Base-by-base conservation (phyloP, 2,329 filamentous ascomycete genomes). In the Fusarium beomiforme region DNA sequence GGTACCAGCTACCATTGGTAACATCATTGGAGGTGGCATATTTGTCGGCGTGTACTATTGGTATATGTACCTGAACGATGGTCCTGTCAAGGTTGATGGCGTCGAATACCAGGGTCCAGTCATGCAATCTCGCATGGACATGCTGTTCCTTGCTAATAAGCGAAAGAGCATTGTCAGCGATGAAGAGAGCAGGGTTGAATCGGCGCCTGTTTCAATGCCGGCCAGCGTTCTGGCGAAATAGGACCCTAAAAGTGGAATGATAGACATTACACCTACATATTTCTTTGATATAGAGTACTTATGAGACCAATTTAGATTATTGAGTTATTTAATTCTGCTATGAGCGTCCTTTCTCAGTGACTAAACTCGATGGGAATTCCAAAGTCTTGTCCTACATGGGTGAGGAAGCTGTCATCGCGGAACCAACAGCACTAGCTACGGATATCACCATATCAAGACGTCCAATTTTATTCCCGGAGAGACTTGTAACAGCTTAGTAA, bases 1-100 rank as follows among this genome's bases (percentile, higher is more conserved):
- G 67, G 85, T 89, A 36, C 88, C 87, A 1, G 81, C 85, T 0
- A 67, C 84, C 5, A 69, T 89, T 4, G 87, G 87, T 0, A 89
- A 89, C 66, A 83, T 87, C 19, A 72, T 89, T 5, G 87, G 87
- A 1, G 87, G 87, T 4, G 81, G 79, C 0, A 43, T 88, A 4
- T 88, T 89, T 69, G 83, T 83, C n/a, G 86, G 83, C 8, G 81
- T 78, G 0, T 83, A 75, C 13, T 74, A 71, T 36, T 75, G 73
- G 73, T 75, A 71, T 57, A 75, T 75, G 66, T 75, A 75, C 43
- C 21, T 75, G 29, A 56, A 44, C 17, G 73, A 75, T 24, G 50
- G 57, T 1, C 47, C 68, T 8, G 37, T 66, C n/a, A 66, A 64
- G 33, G 37, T 64, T 16, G 72, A 75, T 14, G 66, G 62, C 2